Evolutionary conservation across 2,329 filamentous ascomycete genomes (phyloP).

Genomic region (Cercospora sp.): DNA sequence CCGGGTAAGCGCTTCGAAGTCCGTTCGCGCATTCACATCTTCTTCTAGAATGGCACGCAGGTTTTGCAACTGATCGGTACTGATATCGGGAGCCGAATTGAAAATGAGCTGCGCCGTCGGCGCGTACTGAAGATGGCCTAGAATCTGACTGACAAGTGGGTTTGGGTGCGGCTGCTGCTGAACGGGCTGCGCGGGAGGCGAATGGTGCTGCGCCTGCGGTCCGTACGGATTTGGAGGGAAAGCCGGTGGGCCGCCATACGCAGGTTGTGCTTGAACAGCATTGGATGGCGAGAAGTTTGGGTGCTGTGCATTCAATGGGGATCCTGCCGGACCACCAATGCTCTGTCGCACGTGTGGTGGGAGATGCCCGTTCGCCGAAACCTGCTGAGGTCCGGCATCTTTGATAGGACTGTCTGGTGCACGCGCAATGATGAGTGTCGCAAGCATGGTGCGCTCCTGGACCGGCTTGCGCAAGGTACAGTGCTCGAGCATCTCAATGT

Average conservation of each 20-base stretch:
- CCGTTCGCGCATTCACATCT: slow-evolving; percentile 64
- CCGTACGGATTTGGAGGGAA: slow-evolving; percentile 44
- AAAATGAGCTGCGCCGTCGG: slow-evolving; percentile 46
- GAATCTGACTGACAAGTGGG: slow-evolving; percentile 43
- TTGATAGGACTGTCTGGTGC: slow-evolving; percentile 42
- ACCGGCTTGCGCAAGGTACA: slow-evolving; percentile 73
- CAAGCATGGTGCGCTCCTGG: slow-evolving; percentile 73
- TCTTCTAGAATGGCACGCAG: slow-evolving; percentile 67
- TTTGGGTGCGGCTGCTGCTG: slow-evolving; percentile 34
- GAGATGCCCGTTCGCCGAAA: slow-evolving; percentile 26
- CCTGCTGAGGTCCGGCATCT: slow-evolving; percentile 37
- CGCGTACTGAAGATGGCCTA: slow-evolving; percentile 46
- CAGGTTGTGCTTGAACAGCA: slow-evolving; percentile 30
- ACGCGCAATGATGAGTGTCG: slow-evolving; percentile 80
- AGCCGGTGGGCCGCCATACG: slow-evolving; percentile 26
- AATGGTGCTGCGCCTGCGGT: slow-evolving; percentile 38
- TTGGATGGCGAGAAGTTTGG: slow-evolving; percentile 43
- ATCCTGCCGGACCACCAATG: slow-evolving; percentile 35
- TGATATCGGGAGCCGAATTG: slow-evolving; percentile 32
- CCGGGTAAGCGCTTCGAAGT: slow-evolving; percentile 45
- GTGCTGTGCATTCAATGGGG: slow-evolving; percentile 41
- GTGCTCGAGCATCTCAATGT: slow-evolving; percentile 83
- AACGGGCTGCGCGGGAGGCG: slow-evolving; percentile 33
- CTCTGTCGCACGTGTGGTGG: slow-evolving; percentile 29
- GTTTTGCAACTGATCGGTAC: slow-evolving; percentile 66